Base-by-base conservation (phyloP, 441 rosid genomes). In the Bocquillonia castaneifolia region DNA sequence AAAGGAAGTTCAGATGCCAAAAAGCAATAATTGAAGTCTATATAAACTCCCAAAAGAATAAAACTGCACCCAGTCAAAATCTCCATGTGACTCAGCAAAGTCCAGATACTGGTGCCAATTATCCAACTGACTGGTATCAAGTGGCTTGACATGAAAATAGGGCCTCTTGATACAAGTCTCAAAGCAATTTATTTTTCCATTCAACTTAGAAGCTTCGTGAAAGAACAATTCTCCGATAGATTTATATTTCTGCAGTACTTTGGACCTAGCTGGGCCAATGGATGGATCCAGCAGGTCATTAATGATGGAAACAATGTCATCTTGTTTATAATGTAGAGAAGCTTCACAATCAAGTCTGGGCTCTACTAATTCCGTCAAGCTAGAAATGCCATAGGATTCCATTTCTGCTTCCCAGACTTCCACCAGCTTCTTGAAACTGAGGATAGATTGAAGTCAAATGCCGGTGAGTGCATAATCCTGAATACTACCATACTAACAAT, bases 51-150 rank as follows among this genome's bases (percentile, higher is more conserved):
- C 77, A 63, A 72, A 50, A 48, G 68, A 34, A 66, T 14, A 52
- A 76, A 37, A 57, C 53, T 68, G 56, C 89, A 93, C 98, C 98
- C 97, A 93, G 73, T 87, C 96, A 77, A 93, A 87, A 86, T 93
- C 96, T 34, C 81, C 85, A 77, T 79, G 84, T 55, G 63, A 75
- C 80, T 93, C 98, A 26, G 78, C 93, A 71, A 93, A 93, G 83
- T 81, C 84, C 74, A 93, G 74, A 83, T 93, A 93, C 1, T 73
- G 78, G 81, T 89, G 91, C 98, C 98, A 91, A 59, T 87, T 90
- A 37, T 77, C 67, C 47, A 77, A 53, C 47, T 93, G 93, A 59
- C 37, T 51, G 52, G 52, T 66, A 67, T 88, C 92, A 31, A 93
- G 83, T 37, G 89, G 87, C 68, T 83, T 82, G 66, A 81, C 84